These are phyloP conservation scores for Pachysolen tannophilus DNA, from an alignment of 805 yeast species.

Conservation along the genomic window DNA sequence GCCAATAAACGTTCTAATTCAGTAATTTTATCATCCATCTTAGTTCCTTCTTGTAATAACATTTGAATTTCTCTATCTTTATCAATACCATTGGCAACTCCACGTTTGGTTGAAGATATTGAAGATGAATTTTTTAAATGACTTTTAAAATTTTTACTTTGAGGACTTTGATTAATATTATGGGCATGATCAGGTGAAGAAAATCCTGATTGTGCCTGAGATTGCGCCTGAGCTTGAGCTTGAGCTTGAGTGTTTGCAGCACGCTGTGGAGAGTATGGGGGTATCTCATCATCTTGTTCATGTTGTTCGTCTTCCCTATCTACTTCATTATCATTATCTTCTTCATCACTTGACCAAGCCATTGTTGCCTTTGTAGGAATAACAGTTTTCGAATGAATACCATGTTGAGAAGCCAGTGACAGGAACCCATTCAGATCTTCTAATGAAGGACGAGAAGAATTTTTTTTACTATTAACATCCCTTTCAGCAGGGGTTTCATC, in stretches of 20 bases:
- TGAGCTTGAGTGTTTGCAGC: not conserved
- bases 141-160: too few relatives aligned
- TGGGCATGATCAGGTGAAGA: not conserved
- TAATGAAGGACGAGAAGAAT: not conserved
- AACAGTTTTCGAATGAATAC: conserved; percentile 57
- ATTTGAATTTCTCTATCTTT: conserved; percentile 37
- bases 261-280: not conserved
- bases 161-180: not conserved
- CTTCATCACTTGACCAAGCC: conserved; percentile 87
- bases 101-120: conserved; percentile 9
- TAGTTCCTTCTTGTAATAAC: conserved; percentile 37
- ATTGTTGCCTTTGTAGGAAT: conserved; percentile 81
- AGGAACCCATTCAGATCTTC: not conserved
- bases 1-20: conserved; percentile 20
- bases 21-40: conserved; percentile 38
- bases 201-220: not conserved
- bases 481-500: conserved; percentile 20
- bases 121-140: conserved; percentile 3
- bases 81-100: conserved; percentile 17
- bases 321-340: conserved; percentile 35
- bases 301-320: not conserved
- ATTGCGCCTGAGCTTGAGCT: not conserved
- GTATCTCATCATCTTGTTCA: not conserved
- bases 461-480: conserved; percentile 8
- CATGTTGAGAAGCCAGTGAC: conserved; percentile 15